phyloP scores from a whole-genome alignment of 148 eudicot genomes.

The Rhododendron griersonianum region DNA sequence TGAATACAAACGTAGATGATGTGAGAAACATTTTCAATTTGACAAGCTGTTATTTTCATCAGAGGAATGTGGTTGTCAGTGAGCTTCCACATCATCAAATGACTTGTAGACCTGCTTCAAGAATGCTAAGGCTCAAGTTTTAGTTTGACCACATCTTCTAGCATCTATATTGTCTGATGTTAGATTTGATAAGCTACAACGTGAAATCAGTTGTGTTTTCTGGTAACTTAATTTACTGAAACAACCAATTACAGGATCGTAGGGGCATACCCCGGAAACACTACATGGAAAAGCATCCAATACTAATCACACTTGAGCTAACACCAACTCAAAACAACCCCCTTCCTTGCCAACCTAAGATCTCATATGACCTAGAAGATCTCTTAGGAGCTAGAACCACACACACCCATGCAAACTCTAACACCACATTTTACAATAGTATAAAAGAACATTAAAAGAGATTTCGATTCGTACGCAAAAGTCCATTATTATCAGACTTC shows the following conservation, averaged over 20 bases:
- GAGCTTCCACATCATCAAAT: neutral
- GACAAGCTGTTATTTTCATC: neutral
- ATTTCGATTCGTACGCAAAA: neutral
- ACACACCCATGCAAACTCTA: neutral
- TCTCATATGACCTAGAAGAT: neutral
- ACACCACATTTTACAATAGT: neutral
- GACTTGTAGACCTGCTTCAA: neutral
- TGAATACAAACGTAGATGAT: neutral
- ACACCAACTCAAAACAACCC: neutral
- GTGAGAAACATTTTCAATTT: neutral
- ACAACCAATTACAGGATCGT: neutral
- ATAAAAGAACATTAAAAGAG: neutral
- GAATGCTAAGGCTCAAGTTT: neutral
- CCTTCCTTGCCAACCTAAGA: neutral
- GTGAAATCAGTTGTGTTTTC: neutral
- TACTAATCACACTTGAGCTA: neutral
- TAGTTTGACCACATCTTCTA: neutral
- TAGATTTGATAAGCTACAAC: neutral
- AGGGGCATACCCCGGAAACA: neutral
- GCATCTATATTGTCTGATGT: neutral
- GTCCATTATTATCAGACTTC: neutral
- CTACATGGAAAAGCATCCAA: neutral
- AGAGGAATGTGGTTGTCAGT: neutral
- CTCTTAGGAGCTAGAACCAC: neutral
- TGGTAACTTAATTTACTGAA: neutral